These are phyloP conservation scores for Emmonsiellopsis sp. DNA, from an alignment of 2,329 filamentous ascomycete genomes.

Conservation along the genomic window DNA sequence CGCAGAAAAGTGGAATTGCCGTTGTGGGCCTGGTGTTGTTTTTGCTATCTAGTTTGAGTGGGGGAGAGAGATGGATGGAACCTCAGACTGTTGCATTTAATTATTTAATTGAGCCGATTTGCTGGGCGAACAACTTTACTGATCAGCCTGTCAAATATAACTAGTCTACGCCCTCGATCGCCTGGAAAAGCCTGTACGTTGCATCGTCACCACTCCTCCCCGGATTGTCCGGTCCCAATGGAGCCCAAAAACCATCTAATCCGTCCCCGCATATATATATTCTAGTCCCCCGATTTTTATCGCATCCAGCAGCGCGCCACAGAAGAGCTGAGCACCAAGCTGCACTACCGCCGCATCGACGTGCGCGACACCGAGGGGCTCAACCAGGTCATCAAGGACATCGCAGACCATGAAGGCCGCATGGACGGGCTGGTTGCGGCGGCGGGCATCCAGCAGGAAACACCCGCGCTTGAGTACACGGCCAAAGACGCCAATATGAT, in stretches of 20 bases:
- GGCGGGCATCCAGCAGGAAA: constrained; percentile 70
- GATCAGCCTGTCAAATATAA: constrained; percentile 25
- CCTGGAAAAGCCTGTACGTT: constrained; percentile 15
- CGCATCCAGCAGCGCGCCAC: constrained; percentile 54
- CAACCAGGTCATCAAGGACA: constrained; percentile 57
- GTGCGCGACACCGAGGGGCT: constrained; percentile 62
- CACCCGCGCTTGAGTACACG: constrained; percentile 67
- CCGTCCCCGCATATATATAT: neutral
- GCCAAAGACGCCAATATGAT: constrained; percentile 52
- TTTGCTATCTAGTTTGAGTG: too few relatives aligned
- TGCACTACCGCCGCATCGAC: constrained; percentile 71
- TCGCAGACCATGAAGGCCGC: constrained; percentile 60
- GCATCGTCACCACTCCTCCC: neutral
- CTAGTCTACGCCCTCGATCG: constrained; percentile 26
- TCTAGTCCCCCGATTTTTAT: constrained; percentile 50
- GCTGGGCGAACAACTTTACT: neutral
- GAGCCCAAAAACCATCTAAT: neutral
- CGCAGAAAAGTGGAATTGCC: neutral
- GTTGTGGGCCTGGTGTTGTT: neutral
- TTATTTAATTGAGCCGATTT: neutral
- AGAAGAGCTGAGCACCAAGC: constrained; percentile 54
- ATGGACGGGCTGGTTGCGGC: constrained; percentile 72
- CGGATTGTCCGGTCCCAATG: neutral
- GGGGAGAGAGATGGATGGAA: too few relatives aligned
- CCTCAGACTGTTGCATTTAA: neutral